Percentiles rank a stretch among this genome's conserved stretches.
Evolutionary conservation across 345 rosid genomes (phyloP).

Genomic region (Eucalyptus regnans): DNA sequence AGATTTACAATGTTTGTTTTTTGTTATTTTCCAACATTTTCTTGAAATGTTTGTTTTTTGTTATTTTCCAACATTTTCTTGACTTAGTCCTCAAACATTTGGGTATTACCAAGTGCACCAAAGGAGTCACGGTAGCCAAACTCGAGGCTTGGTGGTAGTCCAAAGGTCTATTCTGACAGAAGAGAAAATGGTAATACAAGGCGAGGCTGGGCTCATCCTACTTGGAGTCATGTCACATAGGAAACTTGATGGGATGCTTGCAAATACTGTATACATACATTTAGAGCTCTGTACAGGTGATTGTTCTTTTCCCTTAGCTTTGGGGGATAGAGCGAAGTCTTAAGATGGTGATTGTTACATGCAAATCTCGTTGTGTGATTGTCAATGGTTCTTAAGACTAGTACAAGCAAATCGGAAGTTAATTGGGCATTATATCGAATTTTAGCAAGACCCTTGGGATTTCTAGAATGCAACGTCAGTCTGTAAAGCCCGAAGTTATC

Average conservation of each 20-base stretch:
- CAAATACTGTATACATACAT: neutral
- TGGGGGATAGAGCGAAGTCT: neutral
- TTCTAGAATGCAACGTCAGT: neutral
- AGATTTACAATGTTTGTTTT: neutral
- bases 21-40: no score
- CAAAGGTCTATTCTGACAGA: neutral
- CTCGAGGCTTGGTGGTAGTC: neutral
- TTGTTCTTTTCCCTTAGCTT: neutral
- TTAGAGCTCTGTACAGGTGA: neutral
- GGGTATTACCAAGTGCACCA: neutral
- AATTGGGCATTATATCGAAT: neutral
- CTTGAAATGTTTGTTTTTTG: neutral
- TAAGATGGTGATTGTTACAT: neutral
- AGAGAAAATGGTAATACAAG: slow-evolving; percentile 3
- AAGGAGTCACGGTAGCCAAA: slow-evolving; percentile 5
- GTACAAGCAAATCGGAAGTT: neutral
- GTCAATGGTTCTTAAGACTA: neutral
- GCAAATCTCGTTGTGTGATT: neutral
- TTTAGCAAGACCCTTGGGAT: neutral
- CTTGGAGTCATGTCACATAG: slow-evolving; percentile 4
- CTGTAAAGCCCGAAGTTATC: neutral
- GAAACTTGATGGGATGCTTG: neutral
- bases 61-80: no score
- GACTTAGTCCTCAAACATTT: slow-evolving; percentile 1
- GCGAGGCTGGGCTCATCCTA: neutral